These are phyloP conservation scores for Daucus carota DNA, from an alignment of 129 eudicot species.

Conservation along the genomic window DNA sequence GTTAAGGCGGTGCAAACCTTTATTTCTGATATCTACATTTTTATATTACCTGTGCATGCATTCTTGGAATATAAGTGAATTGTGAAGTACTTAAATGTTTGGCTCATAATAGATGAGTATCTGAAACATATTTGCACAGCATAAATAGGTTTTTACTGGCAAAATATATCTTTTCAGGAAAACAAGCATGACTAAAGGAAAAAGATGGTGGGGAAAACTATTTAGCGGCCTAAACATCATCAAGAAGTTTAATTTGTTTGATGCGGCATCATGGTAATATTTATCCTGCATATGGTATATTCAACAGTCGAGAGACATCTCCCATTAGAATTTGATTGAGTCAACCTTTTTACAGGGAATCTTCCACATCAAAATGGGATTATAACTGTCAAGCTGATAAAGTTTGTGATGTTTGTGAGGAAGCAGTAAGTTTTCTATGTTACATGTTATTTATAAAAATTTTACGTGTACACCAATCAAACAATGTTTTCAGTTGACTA, in stretches of 20 bases:
- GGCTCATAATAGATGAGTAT: too few species aligned
- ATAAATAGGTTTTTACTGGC: neutral
- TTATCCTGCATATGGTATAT: neutral
- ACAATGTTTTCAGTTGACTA: neutral
- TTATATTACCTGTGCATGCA: neutral
- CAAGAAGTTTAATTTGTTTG: neutral
- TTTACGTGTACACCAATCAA: neutral
- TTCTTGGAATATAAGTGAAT: neutral
- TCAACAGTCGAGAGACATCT: too few species aligned
- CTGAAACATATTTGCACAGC: neutral
- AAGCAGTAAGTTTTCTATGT: neutral
- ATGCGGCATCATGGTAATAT: neutral
- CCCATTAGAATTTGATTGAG: neutral
- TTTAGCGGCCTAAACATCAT: neutral
- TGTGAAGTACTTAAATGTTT: neutral
- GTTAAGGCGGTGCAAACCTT: neutral
- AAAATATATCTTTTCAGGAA: neutral
- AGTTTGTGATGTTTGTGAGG: conserved; percentile 7
- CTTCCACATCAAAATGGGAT: neutral
- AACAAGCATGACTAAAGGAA: neutral
- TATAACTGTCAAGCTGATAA: neutral
- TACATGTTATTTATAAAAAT: neutral
- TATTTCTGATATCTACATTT: neutral
- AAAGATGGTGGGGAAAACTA: conserved; percentile 4
- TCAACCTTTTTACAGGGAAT: neutral